phyloP scores from a whole-genome alignment of 2,329 filamentous ascomycete genomes.

The Chaetomium sp. region DNA sequence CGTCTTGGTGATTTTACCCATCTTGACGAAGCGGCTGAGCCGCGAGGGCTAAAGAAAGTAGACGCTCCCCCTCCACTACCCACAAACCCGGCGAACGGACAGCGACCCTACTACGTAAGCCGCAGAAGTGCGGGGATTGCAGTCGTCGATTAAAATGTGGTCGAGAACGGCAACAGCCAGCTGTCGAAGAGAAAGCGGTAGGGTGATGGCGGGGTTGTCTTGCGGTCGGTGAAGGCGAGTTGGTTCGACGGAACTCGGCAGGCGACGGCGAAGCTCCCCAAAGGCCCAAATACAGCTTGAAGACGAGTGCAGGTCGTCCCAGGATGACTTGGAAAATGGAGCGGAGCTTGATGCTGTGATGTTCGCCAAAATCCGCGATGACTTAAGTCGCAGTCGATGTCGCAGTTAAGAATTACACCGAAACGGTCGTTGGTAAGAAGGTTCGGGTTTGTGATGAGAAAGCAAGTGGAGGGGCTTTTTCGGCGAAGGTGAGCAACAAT shows the following conservation, averaged over 20 bases:
- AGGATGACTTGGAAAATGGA: slow-evolving; percentile 24
- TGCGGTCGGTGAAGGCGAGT: slow-evolving; percentile 10
- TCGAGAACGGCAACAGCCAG: slow-evolving; percentile 5
- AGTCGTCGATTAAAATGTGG: slow-evolving; percentile 3
- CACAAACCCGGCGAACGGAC: slow-evolving; percentile 44
- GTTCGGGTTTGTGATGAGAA: slow-evolving; percentile 25
- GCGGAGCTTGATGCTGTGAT: slow-evolving; percentile 1
- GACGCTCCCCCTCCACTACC: slow-evolving; percentile 62
- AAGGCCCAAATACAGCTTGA: slow-evolving; percentile 28
- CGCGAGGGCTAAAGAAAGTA: slow-evolving; percentile 48
- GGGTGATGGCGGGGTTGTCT: slow-evolving; percentile 6
- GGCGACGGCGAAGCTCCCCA: slow-evolving; percentile 28
- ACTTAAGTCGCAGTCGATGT: slow-evolving; percentile 21
- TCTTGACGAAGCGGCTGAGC: slow-evolving; percentile 63
- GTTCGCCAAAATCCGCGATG: slow-evolving; percentile 10
- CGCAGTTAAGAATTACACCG: slow-evolving; percentile 15
- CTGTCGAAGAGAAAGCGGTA: slow-evolving; percentile 7
- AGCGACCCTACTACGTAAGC: slow-evolving; percentile 44
- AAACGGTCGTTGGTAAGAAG: slow-evolving; percentile 21
- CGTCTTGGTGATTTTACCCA: slow-evolving; percentile 69
- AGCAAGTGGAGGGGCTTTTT: slow-evolving; percentile 29
- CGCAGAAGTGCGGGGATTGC: slow-evolving; percentile 16
- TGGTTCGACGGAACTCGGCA: slow-evolving; percentile 16
- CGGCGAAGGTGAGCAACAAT: slow-evolving; percentile 30
- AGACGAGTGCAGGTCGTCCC: slow-evolving; percentile 38